Conservation (phyloP, 495 filamentous ascomycete genomes). For the Aspergillus panamensis region DNA sequence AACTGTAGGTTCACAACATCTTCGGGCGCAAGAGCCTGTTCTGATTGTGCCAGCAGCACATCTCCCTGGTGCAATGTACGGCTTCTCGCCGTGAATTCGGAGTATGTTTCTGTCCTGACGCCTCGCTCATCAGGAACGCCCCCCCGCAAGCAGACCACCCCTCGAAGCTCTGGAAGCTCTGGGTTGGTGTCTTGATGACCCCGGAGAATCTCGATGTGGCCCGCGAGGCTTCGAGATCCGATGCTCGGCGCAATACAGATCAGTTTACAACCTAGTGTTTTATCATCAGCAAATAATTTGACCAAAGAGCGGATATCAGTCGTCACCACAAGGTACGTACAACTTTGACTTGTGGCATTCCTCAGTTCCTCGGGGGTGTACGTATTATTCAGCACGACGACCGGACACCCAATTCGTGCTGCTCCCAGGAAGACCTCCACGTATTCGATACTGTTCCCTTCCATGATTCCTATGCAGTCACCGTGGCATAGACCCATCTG, state of each 20-base stretch:
- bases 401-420: conserved; percentile 23
- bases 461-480: conserved; percentile 27
- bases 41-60: neutral
- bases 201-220: conserved; percentile 15
- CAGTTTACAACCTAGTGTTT: conserved; percentile 20
- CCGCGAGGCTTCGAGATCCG: conserved; percentile 7
- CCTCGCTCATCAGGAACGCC: neutral
- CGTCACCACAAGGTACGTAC: conserved; percentile 9
- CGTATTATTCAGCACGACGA: conserved; percentile 29
- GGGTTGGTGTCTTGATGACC: neutral
- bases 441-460: conserved; percentile 27
- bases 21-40: conserved; percentile 25
- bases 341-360: conserved; percentile 20
- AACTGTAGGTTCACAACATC: conserved; percentile 88
- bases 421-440: conserved; percentile 26
- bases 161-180: conserved; percentile 15
- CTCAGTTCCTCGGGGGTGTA: conserved; percentile 24
- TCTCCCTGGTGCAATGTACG: neutral
- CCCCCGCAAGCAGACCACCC: conserved; percentile 15
- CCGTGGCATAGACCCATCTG: conserved; percentile 22
- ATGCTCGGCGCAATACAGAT: conserved; percentile 19
- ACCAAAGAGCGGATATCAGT: neutral
- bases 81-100: conserved; percentile 7
- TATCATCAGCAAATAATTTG: too few species aligned
- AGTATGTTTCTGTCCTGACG: conserved; percentile 18